Percentiles rank a stretch among this genome's conserved stretches.
Conservation (phyloP, 2,329 filamentous ascomycete genomes). For the Curvularia spicifera region DNA sequence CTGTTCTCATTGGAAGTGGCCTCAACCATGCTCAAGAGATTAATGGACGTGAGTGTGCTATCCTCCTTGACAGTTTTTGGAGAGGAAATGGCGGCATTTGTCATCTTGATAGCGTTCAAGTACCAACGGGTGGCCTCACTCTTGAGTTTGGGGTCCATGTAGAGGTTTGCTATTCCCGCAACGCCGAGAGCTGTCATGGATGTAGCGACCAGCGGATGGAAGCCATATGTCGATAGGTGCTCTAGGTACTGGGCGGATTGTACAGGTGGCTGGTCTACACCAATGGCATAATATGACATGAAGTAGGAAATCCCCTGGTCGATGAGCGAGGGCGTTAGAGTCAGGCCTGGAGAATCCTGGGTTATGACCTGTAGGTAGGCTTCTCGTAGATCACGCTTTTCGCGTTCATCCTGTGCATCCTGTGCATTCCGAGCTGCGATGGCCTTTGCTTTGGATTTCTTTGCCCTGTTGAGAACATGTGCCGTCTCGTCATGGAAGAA, state of each 20-base stretch:
- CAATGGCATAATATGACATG: conserved; percentile 37
- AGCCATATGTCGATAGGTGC: conserved; percentile 39
- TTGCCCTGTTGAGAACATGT: conserved; percentile 34
- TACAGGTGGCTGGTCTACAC: conserved; percentile 38
- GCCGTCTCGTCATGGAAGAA: conserved; percentile 44
- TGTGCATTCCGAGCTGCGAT: conserved; percentile 34
- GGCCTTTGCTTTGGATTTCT: conserved; percentile 40
- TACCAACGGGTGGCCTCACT: conserved; percentile 42
- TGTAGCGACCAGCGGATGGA: conserved; percentile 42
- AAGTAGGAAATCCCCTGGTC: conserved; percentile 46
- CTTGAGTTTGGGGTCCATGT: conserved; percentile 34
- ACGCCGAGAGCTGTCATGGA: conserved; percentile 47
- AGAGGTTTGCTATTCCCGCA: conserved; percentile 41
- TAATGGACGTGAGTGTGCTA: conserved; percentile 42
- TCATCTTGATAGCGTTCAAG: conserved; percentile 40
- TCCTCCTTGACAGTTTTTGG: conserved; percentile 39
- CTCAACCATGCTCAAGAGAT: conserved; percentile 41
- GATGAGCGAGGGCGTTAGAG: conserved; percentile 31
- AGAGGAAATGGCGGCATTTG: conserved; percentile 39
- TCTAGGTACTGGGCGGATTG: conserved; percentile 30
- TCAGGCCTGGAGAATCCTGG: conserved; percentile 18
- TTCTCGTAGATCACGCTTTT: conserved; percentile 6
- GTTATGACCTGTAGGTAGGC: conserved; percentile 11
- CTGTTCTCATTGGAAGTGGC: conserved; percentile 40
- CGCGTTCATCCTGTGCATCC: conserved; percentile 22